Conservation (phyloP, 805 yeast genomes). For the Yarrowia sp. region DNA sequence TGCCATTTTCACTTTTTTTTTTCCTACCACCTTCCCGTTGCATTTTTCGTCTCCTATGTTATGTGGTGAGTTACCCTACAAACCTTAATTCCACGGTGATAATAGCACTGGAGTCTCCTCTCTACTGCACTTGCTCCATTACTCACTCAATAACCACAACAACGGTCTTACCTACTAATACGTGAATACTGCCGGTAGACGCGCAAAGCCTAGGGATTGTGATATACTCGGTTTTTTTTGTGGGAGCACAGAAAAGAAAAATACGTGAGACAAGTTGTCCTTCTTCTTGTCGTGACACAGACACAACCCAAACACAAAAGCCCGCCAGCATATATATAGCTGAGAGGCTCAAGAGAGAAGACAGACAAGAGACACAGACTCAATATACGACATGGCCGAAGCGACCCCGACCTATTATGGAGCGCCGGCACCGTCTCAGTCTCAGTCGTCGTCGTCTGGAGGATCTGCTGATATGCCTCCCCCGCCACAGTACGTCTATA, state of each 20-base stretch:
- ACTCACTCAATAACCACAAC: not conserved
- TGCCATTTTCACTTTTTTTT: too few relatives aligned
- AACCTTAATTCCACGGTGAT: not conserved
- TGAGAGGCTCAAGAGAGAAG: too few relatives aligned
- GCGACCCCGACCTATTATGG: not conserved
- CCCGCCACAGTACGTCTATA: not conserved
- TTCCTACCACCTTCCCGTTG: too few relatives aligned
- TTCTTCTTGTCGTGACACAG: not conserved
- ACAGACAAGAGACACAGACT: too few relatives aligned
- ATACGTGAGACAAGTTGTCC: too few relatives aligned
- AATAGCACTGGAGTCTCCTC: not conserved
- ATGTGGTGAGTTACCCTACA: not conserved
- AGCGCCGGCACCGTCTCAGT: not conserved
- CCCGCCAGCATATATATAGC: slow-evolving; percentile 22
- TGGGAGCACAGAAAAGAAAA: too few relatives aligned
- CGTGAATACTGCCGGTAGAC: slow-evolving; percentile 8
- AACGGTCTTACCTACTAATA: not conserved
- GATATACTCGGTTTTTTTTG: not conserved
- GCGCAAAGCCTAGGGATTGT: not conserved
- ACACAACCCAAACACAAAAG: too few relatives aligned
- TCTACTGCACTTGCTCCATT: not conserved
- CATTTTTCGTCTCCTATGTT: too few relatives aligned
- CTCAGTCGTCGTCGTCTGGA: not conserved
- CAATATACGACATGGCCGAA: not conserved
- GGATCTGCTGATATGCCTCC: too few relatives aligned